Evolutionary conservation across 148 eudicot species (phyloP).

Genomic region (Selenicereus undatus): DNA sequence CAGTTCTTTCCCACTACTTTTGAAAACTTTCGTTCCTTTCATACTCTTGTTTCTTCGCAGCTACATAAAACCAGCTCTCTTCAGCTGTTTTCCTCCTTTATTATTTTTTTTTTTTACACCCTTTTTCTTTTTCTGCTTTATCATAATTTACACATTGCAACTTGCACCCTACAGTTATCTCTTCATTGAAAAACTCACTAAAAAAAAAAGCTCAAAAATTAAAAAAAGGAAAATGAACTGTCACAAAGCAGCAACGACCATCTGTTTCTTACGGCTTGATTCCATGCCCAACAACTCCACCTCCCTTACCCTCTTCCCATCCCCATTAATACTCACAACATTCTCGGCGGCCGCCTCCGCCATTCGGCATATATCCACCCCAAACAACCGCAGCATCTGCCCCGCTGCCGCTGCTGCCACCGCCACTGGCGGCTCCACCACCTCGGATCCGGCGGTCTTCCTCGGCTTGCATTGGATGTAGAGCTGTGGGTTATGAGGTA

Average conservation of each 20-base stretch:
- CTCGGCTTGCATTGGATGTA: conserved; percentile 56
- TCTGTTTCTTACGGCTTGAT: conserved; percentile 35
- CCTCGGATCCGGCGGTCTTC: conserved; percentile 8
- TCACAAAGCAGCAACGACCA: conserved; percentile 42
- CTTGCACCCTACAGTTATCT: conserved; percentile 28
- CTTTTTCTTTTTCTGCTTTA: background rate
- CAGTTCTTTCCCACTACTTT: conserved; percentile 17
- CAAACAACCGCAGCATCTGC: conserved; percentile 63
- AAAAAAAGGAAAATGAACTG: conserved; percentile 12
- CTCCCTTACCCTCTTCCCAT: conserved; percentile 34
- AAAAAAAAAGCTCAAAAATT: conserved; percentile 4
- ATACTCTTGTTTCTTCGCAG: conserved; percentile 11
- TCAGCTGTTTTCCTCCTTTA: conserved; percentile 22
- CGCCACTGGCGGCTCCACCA: conserved; percentile 5
- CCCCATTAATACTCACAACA: conserved; percentile 1
- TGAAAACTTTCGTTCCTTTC: conserved; percentile 25
- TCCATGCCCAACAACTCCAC: conserved; percentile 29
- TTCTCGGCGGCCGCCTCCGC: background rate
- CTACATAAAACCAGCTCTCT: conserved; percentile 28
- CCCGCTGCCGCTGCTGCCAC: conserved; percentile 18
- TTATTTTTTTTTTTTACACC: background rate
- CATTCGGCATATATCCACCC: conserved; percentile 59
- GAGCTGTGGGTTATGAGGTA: conserved; percentile 47
- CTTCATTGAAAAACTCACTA: background rate
- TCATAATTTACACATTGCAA: conserved; percentile 26